Percentiles rank a stretch among this genome's conserved stretches.
phyloP scores from a whole-genome alignment of 179 eudicot species.

The Silene coronaria region DNA sequence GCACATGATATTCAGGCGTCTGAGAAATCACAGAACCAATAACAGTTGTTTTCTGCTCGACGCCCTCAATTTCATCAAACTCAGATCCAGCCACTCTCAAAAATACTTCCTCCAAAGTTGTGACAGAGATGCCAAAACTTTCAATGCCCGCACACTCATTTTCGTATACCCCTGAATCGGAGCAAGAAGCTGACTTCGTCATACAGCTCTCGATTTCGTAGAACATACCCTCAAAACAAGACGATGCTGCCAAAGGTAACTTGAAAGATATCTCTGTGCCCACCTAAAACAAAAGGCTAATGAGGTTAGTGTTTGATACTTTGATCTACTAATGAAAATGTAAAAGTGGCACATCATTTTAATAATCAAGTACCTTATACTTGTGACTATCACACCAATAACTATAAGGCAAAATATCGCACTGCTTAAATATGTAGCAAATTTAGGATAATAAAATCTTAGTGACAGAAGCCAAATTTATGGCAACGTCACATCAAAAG shows the following conservation, averaged over 20 bases:
- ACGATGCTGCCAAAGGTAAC: conserved; percentile 85
- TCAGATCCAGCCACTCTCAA: conserved; percentile 90
- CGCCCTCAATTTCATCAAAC: conserved; percentile 47
- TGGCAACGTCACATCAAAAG: background rate
- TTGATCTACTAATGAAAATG: conserved; percentile 11
- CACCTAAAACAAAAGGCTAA: conserved; percentile 50
- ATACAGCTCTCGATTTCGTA: conserved; percentile 80
- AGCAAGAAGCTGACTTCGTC: conserved; percentile 43
- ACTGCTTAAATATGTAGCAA: background rate
- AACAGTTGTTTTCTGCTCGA: conserved; percentile 30
- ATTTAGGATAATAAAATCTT: background rate
- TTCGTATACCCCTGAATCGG: conserved; percentile 29
- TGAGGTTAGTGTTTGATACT: conserved; percentile 17
- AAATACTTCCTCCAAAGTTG: conserved; percentile 96
- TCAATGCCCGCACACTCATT: conserved; percentile 59
- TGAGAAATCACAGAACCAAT: conserved; percentile 36
- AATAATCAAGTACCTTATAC: background rate
- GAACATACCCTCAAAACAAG: conserved; percentile 84
- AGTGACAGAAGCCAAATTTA: background rate
- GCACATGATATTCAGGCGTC: conserved; percentile 33
- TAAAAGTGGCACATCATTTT: background rate
- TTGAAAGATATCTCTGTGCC: conserved; percentile 90
- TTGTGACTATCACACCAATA: background rate
- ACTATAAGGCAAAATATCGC: background rate
- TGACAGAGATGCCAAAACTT: conserved; percentile 95